Evolutionary conservation across 352 stramenopile genomes (phyloP), one percentile per base, ranked within the genome.

Genomic region (Elongisporangium senticosum): DNA sequence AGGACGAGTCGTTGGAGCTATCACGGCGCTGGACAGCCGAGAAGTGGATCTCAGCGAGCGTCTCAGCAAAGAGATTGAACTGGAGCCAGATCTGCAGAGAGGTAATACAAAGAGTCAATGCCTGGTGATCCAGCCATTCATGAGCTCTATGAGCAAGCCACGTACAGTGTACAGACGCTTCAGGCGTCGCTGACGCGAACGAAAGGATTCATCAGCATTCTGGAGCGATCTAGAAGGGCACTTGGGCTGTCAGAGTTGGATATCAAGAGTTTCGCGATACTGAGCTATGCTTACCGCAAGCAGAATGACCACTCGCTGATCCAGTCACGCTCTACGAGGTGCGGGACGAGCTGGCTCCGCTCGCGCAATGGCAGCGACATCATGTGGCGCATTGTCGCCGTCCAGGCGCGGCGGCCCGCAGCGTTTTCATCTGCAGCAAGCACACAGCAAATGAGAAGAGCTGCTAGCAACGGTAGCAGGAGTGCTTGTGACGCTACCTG

Each of bases 221-320:
- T 86, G 64, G 5, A 83, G 26, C 5, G 71, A 73, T 4, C 73
- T 82, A 20, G 14, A 39, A 10, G 15, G 33, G 33, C 33, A 43
- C 33, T 43, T 50, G 7, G 17, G 13, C 33, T 17, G 11, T 43
- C 33, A 43, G 33, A 14, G 33, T 13, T 13, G 7, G 3, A 39
- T 13, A 13, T 13, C 28, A 39, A 39, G 28, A 39, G 10, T 11
- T 11, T 6, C 10, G 10, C 7, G 10, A 14, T 39, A 5, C 28
- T 17, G 6, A 19, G 33, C 19, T 49, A 19, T 57, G 7, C 70
- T 55, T 55, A 85, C 75, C 73, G 71, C 15, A 89, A 55, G 60
- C 83, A 93, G 43, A 87, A 89, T 21, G 79, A 79, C 85, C 85
- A 94, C 60, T 94, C 85, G 22, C 70, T 87, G 51, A 86, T 74